Evolutionary conservation across 345 rosid species (phyloP), one percentile per base, ranked within the genome.

Genomic region (Hypericum androsaemum): DNA sequence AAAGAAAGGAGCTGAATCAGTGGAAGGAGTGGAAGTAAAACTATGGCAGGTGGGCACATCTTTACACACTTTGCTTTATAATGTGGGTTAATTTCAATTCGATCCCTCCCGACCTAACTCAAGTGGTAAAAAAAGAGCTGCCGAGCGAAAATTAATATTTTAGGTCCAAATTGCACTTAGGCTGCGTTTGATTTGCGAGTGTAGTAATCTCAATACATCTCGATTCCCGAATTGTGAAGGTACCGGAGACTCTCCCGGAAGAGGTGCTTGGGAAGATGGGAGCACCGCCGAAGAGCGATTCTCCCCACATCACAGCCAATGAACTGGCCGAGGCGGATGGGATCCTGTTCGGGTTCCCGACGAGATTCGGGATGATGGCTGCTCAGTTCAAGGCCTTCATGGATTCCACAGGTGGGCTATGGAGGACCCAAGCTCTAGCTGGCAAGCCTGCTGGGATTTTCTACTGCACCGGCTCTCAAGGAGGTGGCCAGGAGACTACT

Each of bases 201-300:
- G 4, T 22, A 4, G 32, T 22, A 22, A 22, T 22, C 32, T 22
- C 4, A 22, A 22, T 22, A 22, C 32, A 4, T 22, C 32, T 22
- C 32, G 32, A 22, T 22, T 22, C 4, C 32, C 32, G 32, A 22
- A 22, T 5, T 12, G 12, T 2, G 37, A 13, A 51, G 54, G 54
- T 51, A 9, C 15, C 54, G 8, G 54, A 51, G 41, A 51, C 54
- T 5, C 41, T 51, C 0, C 40, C 40, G 1, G 54, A 51, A 36
- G 54, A 37, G 41, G 54, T 51, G 5, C 54, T 51, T 35, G 54
- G 54, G 8, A 51, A 51, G 54, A 51, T 51, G 54, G 54, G 54
- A 7, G 54, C 54, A 51, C 54, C 54, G n/a, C 16, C 54, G 3
- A 51, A 51, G 54, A 51, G 13, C 37, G 54, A 51, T 36, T 40